Evolutionary conservation across 305 asterid species (phyloP), one percentile per base, ranked within the genome.

Genomic region (Salvia sclarea): DNA sequence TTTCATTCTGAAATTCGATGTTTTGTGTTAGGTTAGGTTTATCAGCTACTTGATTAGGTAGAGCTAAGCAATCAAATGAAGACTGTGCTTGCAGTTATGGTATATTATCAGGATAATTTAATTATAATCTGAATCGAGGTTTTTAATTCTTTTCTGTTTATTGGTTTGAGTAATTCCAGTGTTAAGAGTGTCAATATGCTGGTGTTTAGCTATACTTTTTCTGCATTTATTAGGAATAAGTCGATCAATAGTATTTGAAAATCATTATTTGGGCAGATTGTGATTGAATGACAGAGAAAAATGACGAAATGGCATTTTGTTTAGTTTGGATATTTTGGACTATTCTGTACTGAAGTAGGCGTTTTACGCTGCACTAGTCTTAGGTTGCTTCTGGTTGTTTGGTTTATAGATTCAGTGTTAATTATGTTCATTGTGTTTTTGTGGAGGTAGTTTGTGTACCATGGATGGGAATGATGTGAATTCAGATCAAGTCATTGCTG

Each of bases 401-500:
- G 9, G 24, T 37, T 57, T 48, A 13, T 48, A 31, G 9, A 17
- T 48, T 70, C 22, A 18, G 14, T 52, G 63, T 64, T 48, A 49
- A 31, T 47, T 60, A 13, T 25, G 44, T 43, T 52, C 40, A 17
- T 28, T 8, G 41, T 68, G 63, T 73, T 69, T 49, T 31, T 64
- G 13, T 61, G 65, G 30, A 35, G 13, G 43, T 47, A 74, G 79
- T 49, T 56, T 63, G 8, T 66, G 69, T 33, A 57, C 52, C 64
- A 82, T 86, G 93, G 84, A 74, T 37, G 68, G 70, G 52, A 64
- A 57, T 18, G 59, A 54, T 54, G 61, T 74, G 75, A 77, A 61
- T 43, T 73, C 77, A 1, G 93, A 86, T 76, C 77, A 71, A 65
- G 83, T 82, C 22, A 71, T 79, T 54, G 87, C 89, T 13, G 83